These are phyloP conservation scores for Forsythia suspensa DNA, from an alignment of 257 asterid species.

Conservation along the genomic window DNA sequence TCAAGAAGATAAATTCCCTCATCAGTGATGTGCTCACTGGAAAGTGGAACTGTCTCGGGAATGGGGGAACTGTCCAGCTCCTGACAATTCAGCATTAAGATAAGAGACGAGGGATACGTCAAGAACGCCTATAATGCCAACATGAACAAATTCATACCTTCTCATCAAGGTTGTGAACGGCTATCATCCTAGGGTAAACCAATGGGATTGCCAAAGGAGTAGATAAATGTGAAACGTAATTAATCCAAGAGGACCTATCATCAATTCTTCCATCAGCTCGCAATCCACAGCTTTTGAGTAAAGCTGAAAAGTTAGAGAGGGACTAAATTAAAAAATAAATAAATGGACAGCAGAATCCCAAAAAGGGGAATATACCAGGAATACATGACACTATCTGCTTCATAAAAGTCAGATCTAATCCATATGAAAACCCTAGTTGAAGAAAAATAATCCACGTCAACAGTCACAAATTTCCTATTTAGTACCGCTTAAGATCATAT, in stretches of 20 bases:
- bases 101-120: conserved; percentile 16
- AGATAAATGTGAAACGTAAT: conserved; percentile 74
- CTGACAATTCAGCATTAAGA: conserved; percentile 44
- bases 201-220: conserved; percentile 84
- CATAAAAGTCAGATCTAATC: neutral
- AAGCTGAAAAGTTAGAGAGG: conserved; percentile 47
- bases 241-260: conserved; percentile 90
- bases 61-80: conserved; percentile 57
- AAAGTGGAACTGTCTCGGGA: conserved; percentile 76
- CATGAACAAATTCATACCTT: conserved; percentile 45
- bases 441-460: neutral
- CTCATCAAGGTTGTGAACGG: conserved; percentile 79
- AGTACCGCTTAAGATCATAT: neutral
- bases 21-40: conserved; percentile 67
- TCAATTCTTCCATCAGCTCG: conserved; percentile 84
- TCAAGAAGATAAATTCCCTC: conserved; percentile 90
- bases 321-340: neutral
- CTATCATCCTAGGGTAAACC: conserved; percentile 90
- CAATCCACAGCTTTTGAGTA: conserved; percentile 81
- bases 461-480: neutral
- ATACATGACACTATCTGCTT: neutral
- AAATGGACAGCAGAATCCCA: no score
- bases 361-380: neutral
- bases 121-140: conserved; percentile 10
- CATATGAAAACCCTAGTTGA: neutral